A percentile compares a stretch with the other conserved stretches of the same genome.
Evolutionary conservation across 352 stramenopile genomes (phyloP).

Genomic region (Globisporangium nodosum): DNA sequence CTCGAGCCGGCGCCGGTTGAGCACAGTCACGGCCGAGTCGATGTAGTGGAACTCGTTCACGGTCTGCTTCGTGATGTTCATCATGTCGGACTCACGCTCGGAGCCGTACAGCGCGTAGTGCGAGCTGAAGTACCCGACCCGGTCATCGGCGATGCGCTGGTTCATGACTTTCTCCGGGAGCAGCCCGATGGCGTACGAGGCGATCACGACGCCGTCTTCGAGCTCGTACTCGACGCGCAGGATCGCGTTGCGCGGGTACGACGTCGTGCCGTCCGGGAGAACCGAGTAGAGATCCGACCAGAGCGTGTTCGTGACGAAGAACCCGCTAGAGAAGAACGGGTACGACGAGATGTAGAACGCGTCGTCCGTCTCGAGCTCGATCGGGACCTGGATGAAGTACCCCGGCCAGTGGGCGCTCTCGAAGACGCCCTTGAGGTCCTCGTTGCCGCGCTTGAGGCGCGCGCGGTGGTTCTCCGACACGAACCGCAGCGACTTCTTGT

Average conservation of each 20-base stretch:
- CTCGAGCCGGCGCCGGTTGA: constrained; percentile 69
- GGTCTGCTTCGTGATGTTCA: not conserved
- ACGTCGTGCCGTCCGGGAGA: constrained; percentile 16
- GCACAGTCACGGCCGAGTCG: constrained; percentile 49
- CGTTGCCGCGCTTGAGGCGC: constrained; percentile 22
- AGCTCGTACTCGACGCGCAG: constrained; percentile 76
- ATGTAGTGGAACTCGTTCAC: constrained; percentile 39
- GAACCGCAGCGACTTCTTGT: constrained; percentile 32
- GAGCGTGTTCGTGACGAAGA: constrained; percentile 60
- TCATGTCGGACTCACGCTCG: constrained; percentile 21
- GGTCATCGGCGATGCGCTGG: constrained; percentile 61
- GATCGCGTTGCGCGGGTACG: constrained; percentile 65
- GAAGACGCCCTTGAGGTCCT: constrained; percentile 51
- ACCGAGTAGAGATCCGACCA: constrained; percentile 31
- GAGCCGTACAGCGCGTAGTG: constrained; percentile 52
- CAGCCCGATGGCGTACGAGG: constrained; percentile 70
- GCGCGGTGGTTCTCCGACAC: constrained; percentile 57
- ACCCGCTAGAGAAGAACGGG: constrained; percentile 59
- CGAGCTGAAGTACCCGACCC: constrained; percentile 76
- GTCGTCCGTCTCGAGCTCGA: constrained; percentile 56
- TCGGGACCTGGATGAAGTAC: constrained; percentile 42
- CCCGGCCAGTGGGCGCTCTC: constrained; percentile 64
- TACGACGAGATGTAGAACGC: constrained; percentile 45
- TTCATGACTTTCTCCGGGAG: constrained; percentile 55
- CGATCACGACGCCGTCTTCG: constrained; percentile 35